Evolutionary conservation across 1,139 yeast species (phyloP), one percentile per base, ranked within the genome.

Genomic region (Sugiyamaella sp.): DNA sequence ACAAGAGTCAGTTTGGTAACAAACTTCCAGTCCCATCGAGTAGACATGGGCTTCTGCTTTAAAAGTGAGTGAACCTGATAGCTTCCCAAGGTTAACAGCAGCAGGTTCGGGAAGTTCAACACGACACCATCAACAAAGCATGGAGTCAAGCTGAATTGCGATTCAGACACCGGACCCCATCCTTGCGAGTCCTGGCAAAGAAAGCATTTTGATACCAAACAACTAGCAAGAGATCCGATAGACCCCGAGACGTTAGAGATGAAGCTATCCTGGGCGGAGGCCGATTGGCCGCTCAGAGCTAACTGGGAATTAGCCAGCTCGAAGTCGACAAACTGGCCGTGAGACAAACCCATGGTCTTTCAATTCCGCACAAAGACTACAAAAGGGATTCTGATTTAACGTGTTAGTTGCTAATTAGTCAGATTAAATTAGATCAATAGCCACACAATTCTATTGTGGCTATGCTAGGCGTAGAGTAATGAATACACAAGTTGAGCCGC

Each of bases 81-180:
- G 0, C 68, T 16, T 1, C 95, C 95, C 43, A 79, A 71, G 0
- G 81, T 41, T 2, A 90, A 64, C 71, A 86, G 74, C 38, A 82
- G 71, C 9, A 79, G 19, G 2, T 86, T 81, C 0, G 84, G 71
- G 1, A 76, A 51, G 35, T 82, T 80, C 57, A 81, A 73, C 6
- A 89, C 67, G 0, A 79, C 73, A 35, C 96, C 97, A 63, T 86
- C 89, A 40, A 86, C 75, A 65, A 91, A 85, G 65, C 98, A 91
- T 1, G 93, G 87, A 0, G 97, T 83, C 55, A 89, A 78, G 64
- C 86, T 95, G 47, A 81, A 81, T 62, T 81, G 81, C 5, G 56
- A 54, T 5, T 41, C 76, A 51, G 77, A 86, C 8, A 87, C 69
- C 0, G 95, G 89, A 1, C 88, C 87, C 84, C 90, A 87, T 1